These are phyloP conservation scores for Cardamine chenopodiifolia DNA, from an alignment of 345 rosid genomes.

Conservation along the genomic window DNA sequence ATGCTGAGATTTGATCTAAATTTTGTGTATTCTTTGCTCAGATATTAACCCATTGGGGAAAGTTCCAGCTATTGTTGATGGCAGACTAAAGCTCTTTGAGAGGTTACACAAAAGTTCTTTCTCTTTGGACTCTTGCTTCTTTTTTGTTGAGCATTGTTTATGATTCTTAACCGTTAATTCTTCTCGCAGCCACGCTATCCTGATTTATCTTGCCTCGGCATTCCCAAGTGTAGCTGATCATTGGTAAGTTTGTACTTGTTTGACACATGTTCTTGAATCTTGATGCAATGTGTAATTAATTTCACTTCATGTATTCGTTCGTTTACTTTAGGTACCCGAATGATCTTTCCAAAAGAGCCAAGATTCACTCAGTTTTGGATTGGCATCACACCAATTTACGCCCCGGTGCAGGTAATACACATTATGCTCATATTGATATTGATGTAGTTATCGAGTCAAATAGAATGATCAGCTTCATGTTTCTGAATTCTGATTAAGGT, in stretches of 20 bases:
- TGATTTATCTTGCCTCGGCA: constrained; percentile 69
- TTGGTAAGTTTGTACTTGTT: constrained; percentile 52
- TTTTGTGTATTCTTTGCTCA: constrained; percentile 35
- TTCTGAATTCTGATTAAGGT: not conserved
- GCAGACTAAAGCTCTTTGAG: constrained; percentile 78
- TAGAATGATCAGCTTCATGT: constrained; percentile 6
- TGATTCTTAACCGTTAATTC: not conserved
- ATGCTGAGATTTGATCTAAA: not conserved
- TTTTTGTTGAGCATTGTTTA: not conserved
- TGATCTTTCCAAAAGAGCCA: constrained; percentile 80
- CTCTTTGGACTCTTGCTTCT: constrained; percentile 4
- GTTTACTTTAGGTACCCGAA: constrained; percentile 68
- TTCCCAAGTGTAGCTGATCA: constrained; percentile 86
- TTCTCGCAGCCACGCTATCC: constrained; percentile 72
- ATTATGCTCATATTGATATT: not conserved
- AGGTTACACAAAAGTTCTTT: constrained; percentile 47
- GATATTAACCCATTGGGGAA: constrained; percentile 69
- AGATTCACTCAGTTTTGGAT: constrained; percentile 76
- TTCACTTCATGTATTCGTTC: not conserved
- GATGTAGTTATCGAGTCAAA: not conserved
- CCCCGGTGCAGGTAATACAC: constrained; percentile 57
- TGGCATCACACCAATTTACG: constrained; percentile 92
- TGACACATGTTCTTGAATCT: constrained; percentile 27
- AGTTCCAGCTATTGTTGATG: constrained; percentile 82
- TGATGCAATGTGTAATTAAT: constrained; percentile 17